Conservation (phyloP, 2,329 filamentous ascomycete genomes). For the Sporothrix euskadiensis region DNA sequence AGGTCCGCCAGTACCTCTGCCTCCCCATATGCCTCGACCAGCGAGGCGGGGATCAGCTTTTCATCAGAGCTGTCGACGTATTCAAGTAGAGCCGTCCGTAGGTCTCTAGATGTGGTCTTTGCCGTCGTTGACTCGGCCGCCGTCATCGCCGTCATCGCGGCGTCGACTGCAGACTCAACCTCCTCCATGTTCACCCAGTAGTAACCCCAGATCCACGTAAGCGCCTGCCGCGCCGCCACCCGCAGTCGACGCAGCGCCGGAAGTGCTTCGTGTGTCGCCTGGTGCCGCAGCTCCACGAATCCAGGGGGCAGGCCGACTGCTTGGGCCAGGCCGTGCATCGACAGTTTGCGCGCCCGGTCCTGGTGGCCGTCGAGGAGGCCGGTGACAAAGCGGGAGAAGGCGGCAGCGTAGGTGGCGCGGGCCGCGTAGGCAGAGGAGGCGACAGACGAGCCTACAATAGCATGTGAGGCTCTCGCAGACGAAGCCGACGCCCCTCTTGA, state of each 20-base stretch:
- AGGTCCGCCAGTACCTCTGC: slow-evolving; percentile 24
- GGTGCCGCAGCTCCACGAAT: slow-evolving; percentile 86
- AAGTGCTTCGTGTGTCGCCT: slow-evolving; percentile 85
- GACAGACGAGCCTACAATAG: not conserved
- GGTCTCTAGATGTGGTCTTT: not conserved
- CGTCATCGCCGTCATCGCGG: slow-evolving; percentile 4
- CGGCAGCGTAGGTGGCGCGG: slow-evolving; percentile 63
- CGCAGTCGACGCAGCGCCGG: slow-evolving; percentile 74
- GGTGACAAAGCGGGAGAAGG: slow-evolving; percentile 72
- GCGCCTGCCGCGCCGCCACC: slow-evolving; percentile 65
- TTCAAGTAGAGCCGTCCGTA: not conserved
- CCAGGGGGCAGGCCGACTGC: slow-evolving; percentile 69
- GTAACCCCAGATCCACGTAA: slow-evolving; percentile 85
- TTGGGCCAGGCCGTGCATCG: slow-evolving; percentile 71
- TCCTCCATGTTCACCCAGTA: slow-evolving; percentile 67
- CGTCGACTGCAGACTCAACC: slow-evolving; percentile 20
- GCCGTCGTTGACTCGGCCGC: slow-evolving; percentile 17
- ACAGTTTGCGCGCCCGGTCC: slow-evolving; percentile 65
- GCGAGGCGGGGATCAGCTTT: not conserved
- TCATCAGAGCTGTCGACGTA: slow-evolving; percentile 3
- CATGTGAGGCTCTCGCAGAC: not conserved
- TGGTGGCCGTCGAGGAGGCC: slow-evolving; percentile 75
- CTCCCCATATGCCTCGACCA: slow-evolving; percentile 31
- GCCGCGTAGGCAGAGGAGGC: slow-evolving; percentile 35
- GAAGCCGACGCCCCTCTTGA: not conserved